A percentile compares a stretch with the other conserved stretches of the same genome.
These are phyloP conservation scores for Nakazawaea anatomiae DNA, from an alignment of 805 yeast genomes.

Conservation along the genomic window DNA sequence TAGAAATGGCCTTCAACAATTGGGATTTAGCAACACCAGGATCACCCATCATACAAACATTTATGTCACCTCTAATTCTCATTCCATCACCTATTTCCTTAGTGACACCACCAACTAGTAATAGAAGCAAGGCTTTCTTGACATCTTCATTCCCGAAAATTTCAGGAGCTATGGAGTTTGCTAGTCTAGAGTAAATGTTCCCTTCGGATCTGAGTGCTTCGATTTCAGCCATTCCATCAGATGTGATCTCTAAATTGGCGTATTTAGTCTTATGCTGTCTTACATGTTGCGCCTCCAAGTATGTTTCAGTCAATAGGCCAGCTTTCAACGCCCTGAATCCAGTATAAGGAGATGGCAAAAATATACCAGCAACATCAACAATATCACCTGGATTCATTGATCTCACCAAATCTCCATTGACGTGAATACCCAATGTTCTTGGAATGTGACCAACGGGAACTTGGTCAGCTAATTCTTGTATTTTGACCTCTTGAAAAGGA, in stretches of 20 bases:
- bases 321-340: slow-evolving; percentile 92
- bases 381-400: slow-evolving; percentile 89
- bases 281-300: slow-evolving; percentile 80
- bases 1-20: slow-evolving; percentile 81
- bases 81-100: slow-evolving; percentile 95
- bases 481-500: slow-evolving; percentile 91
- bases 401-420: slow-evolving; percentile 90
- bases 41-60: slow-evolving; percentile 95
- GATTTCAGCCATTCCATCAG: slow-evolving; percentile 51
- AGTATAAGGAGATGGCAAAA: slow-evolving; percentile 91
- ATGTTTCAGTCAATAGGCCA: slow-evolving; percentile 91
- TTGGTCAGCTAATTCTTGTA: slow-evolving; percentile 92
- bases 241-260: slow-evolving; percentile 54
- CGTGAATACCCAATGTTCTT: slow-evolving; percentile 74
- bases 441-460: slow-evolving; percentile 99
- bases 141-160: slow-evolving; percentile 92
- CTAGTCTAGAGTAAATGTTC: slow-evolving; percentile 70
- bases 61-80: slow-evolving; percentile 95
- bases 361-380: slow-evolving; percentile 89
- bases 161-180: slow-evolving; percentile 94
- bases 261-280: slow-evolving; percentile 87
- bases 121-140: slow-evolving; percentile 78
- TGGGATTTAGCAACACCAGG: slow-evolving; percentile 99
- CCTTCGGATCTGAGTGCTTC: slow-evolving; percentile 51
- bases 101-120: slow-evolving; percentile 92